A percentile compares a stretch with the other conserved stretches of the same genome.
Conservation (phyloP, 1,139 yeast genomes). For the Debaryomyces subglobosus region DNA sequence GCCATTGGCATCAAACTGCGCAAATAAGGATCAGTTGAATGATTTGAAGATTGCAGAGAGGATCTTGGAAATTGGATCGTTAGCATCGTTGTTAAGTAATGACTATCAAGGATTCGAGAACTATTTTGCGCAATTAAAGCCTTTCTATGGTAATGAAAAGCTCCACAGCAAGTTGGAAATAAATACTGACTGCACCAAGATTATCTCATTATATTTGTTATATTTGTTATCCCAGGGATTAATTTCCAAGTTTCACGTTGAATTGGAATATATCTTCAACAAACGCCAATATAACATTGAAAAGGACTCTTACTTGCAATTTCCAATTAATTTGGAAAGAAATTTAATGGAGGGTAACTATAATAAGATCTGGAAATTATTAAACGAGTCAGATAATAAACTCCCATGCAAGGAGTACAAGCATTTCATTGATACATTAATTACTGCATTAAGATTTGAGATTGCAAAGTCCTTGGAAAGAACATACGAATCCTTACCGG, state of each 20-base stretch:
- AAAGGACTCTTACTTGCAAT: conserved; percentile 61
- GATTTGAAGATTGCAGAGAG: conserved; percentile 81
- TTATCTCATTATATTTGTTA: conserved; percentile 76
- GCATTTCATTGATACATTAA: conserved; percentile 64
- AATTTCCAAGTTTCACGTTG: conserved; percentile 86
- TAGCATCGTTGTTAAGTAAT: conserved; percentile 66
- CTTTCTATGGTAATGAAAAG: conserved; percentile 60
- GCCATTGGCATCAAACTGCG: conserved; percentile 53
- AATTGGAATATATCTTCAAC: conserved; percentile 71
- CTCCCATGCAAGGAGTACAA: conserved; percentile 61
- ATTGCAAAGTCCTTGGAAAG: conserved; percentile 86
- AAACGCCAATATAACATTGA: conserved; percentile 48
- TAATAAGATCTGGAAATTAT: conserved; percentile 85
- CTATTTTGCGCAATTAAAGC: conserved; percentile 73
- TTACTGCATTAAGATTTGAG: conserved; percentile 78
- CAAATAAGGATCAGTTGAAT: conserved; percentile 48
- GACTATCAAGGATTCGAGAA: conserved; percentile 71
- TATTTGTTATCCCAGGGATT: conserved; percentile 80
- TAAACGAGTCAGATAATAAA: conserved; percentile 51
- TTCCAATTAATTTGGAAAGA: conserved; percentile 87
- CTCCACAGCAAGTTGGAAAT: conserved; percentile 59
- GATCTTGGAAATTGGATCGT: conserved; percentile 85
- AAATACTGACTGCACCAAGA: conserved; percentile 62
- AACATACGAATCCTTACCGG: conserved; percentile 75
- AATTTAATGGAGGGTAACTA: conserved; percentile 97